These are phyloP conservation scores for Homolaphlyctis polyrhiza DNA, from an alignment of 371 early-diverging fungal species.

Conservation along the genomic window DNA sequence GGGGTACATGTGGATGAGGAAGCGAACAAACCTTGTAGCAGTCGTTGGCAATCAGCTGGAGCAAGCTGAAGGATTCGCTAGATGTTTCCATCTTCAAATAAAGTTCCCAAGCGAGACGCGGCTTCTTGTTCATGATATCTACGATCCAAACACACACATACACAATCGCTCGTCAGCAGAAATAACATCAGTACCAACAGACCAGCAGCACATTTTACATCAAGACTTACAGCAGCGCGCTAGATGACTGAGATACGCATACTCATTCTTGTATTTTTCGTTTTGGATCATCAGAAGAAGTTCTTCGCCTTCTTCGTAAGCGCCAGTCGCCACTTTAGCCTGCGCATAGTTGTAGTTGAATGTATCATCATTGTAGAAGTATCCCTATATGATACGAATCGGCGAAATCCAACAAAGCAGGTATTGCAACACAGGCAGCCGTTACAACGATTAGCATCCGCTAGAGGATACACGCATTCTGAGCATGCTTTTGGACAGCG, in stretches of 20 bases:
- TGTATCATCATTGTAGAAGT: constrained; percentile 54
- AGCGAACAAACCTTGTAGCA: constrained; percentile 40
- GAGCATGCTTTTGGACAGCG: no score
- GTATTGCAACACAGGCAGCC: no score
- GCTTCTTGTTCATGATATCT: constrained; percentile 55
- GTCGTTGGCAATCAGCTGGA: constrained; percentile 52
- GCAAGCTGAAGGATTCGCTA: constrained; percentile 47
- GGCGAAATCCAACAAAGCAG: no score
- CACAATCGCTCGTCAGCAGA: no score
- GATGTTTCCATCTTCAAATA: constrained; percentile 57
- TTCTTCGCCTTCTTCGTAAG: constrained; percentile 50
- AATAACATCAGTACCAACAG: not conserved
- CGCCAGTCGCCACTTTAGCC: constrained; percentile 44
- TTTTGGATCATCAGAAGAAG: constrained; percentile 39
- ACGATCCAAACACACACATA: not conserved
- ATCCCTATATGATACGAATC: no score
- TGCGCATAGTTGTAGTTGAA: constrained; percentile 56
- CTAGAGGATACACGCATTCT: no score
- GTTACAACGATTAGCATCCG: no score
- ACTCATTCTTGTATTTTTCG: constrained; percentile 45
- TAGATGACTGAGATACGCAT: constrained; percentile 46
- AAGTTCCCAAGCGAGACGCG: constrained; percentile 49
- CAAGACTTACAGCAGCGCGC: constrained; percentile 45
- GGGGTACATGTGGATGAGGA: not conserved
- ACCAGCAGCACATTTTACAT: not conserved